Percentiles rank a stretch among this genome's conserved stretches.
phyloP scores from a whole-genome alignment of 2,329 filamentous ascomycete genomes.

The Fusarium irregulare region DNA sequence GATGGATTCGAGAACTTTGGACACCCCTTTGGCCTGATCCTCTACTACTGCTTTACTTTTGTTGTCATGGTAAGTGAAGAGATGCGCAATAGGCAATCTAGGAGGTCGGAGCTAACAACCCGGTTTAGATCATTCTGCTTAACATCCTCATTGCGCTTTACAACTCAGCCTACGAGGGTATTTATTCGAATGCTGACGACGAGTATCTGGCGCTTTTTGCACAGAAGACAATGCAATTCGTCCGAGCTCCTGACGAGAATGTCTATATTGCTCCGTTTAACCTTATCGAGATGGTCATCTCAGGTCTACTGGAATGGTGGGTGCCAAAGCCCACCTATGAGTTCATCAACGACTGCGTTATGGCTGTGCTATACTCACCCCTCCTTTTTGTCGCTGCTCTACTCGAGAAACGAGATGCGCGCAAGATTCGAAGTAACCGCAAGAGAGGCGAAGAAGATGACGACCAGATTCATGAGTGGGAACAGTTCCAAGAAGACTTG shows the following conservation, averaged over 20 bases:
- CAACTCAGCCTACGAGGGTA: slow-evolving; percentile 95
- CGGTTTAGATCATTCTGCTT: slow-evolving; percentile 73
- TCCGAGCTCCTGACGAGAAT: slow-evolving; percentile 96
- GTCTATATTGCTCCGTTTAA: slow-evolving; percentile 98
- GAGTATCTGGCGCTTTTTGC: slow-evolving; percentile 95
- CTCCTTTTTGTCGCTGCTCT: slow-evolving; percentile 82
- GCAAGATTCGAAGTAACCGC: slow-evolving; percentile 77
- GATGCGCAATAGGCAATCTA: not conserved
- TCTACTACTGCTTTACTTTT: slow-evolving; percentile 98
- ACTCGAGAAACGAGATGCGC: slow-evolving; percentile 74
- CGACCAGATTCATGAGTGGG: slow-evolving; percentile 91
- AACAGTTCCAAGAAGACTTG: slow-evolving; percentile 77
- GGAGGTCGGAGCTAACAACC: not conserved
- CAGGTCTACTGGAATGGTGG: slow-evolving; percentile 95
- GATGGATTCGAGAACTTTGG: slow-evolving; percentile 88
- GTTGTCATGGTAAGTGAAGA: slow-evolving; percentile 81
- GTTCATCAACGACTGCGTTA: slow-evolving; percentile 86
- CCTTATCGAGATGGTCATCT: slow-evolving; percentile 84
- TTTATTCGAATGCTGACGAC: slow-evolving; percentile 91
- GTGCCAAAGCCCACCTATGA: slow-evolving; percentile 79
- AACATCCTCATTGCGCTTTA: slow-evolving; percentile 98
- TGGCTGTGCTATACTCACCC: slow-evolving; percentile 87
- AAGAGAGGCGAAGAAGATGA: slow-evolving; percentile 88
- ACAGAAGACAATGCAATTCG: slow-evolving; percentile 96
- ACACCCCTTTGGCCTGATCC: slow-evolving; percentile 90